Conservation (phyloP, 2,329 filamentous ascomycete species). For the Paecilomyces fulvus region DNA sequence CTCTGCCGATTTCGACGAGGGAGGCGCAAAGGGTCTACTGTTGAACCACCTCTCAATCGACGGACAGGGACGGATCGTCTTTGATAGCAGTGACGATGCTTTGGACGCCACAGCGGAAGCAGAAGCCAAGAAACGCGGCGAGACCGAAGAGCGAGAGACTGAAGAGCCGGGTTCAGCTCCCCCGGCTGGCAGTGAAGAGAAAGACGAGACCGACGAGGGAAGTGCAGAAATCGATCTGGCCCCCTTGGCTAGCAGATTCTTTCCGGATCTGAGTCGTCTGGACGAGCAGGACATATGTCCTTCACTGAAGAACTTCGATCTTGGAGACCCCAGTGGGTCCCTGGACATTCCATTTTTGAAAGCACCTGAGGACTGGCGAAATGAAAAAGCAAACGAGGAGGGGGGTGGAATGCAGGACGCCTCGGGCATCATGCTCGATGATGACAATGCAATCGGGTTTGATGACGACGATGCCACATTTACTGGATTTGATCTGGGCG, state of each 20-base stretch:
- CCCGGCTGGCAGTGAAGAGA: constrained; percentile 18
- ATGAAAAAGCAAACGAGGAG: constrained; percentile 53
- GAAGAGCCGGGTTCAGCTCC: constrained; percentile 30
- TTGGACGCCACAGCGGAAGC: constrained; percentile 42
- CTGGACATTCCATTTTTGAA: constrained; percentile 89
- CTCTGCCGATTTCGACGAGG: constrained; percentile 96
- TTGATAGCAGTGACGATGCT: constrained; percentile 91
- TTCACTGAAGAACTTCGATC: constrained; percentile 85
- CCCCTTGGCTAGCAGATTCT: constrained; percentile 69
- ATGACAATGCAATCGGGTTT: constrained; percentile 75
- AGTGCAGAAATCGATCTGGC: constrained; percentile 67
- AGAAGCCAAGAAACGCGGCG: constrained; percentile 22
- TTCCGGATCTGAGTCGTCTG: constrained; percentile 67
- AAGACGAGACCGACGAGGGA: constrained; percentile 39
- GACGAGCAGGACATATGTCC: constrained; percentile 90
- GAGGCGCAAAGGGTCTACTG: constrained; percentile 87
- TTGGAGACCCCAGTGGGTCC: constrained; percentile 76
- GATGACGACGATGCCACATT: constrained; percentile 66
- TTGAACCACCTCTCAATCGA: constrained; percentile 97
- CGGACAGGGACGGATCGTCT: constrained; percentile 82
- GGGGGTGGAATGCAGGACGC: constrained; percentile 53
- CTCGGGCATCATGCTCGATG: constrained; percentile 76
- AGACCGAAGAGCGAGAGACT: constrained; percentile 34
- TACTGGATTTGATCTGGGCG: constrained; percentile 60
- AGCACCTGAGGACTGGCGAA: constrained; percentile 75